Evolutionary conservation across 2,329 filamentous ascomycete genomes (phyloP), one percentile per base, ranked within the genome.

Genomic region (Diaporthe citri): DNA sequence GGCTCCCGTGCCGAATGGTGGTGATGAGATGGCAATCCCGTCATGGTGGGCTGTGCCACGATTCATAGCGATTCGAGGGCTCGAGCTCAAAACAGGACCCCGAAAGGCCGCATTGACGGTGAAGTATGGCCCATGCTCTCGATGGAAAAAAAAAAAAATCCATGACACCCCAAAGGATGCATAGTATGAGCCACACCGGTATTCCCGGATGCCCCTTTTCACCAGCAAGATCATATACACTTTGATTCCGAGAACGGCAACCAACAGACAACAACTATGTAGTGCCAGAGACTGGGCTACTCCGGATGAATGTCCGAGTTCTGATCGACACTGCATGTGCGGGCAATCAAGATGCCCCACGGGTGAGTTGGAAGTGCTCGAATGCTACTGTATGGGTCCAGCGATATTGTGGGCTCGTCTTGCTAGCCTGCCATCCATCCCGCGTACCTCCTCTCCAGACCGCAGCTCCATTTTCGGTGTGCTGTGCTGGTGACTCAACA

Each of bases 311-410:
- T 39, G 64, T n/a, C 64, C 64, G 64, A 28, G 64, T 46, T 52
- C 48, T 67, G 64, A 67, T 67, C 64, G 64, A 67, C 64, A 39
- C 48, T 67, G 64, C 64, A 67, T 67, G 64, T 67, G 64, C 64
- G 64, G 64, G 64, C 64, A 67, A 67, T 67, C 46, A 67, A 67
- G 64, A 67, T 67, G 64, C 64, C 64, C 64, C 64, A 67, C 64
- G 46, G 46, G 64, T 67, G 64, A 67, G 64, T 67, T 67, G 64
- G 64, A 67, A 67, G 64, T 67, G 64, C 64, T 52, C 46, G 64
- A 67, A 52, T 52, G 48, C 64, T 67, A 52, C 64, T 67, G 64
- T 52, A 67, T 52, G 64, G 64, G 46, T 67, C 64, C 64, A 52
- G 34, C 43, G 62, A 55, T 51, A 52, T 52, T 66, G 64, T 67